phyloP scores from a whole-genome alignment of 495 filamentous ascomycete genomes.

The Penicillium pulvis region DNA sequence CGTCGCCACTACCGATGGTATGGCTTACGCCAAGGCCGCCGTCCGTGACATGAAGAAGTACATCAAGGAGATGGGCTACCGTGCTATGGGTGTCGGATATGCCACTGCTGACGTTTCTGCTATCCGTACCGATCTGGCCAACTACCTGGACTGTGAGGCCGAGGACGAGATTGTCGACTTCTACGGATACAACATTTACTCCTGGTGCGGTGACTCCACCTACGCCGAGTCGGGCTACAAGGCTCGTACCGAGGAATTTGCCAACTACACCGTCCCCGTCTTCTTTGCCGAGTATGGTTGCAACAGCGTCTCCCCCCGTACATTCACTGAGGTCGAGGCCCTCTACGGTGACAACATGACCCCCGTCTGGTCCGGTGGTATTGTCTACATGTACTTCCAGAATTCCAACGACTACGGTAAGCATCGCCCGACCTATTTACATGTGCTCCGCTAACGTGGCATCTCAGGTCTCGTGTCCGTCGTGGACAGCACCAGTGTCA shows the following conservation, averaged over 20 bases:
- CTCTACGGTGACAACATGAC: slow-evolving; percentile 83
- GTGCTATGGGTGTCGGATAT: slow-evolving; percentile 86
- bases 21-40: slow-evolving; percentile 93
- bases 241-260: slow-evolving; percentile 77
- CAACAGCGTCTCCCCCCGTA: slow-evolving; percentile 73
- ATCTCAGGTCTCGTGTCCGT: slow-evolving; percentile 67
- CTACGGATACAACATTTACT: slow-evolving; percentile 99
- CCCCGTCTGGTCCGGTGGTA: slow-evolving; percentile 85
- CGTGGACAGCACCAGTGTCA: slow-evolving; percentile 58
- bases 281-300: slow-evolving; percentile 99
- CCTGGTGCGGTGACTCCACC: slow-evolving; percentile 87
- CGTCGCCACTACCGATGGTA: slow-evolving; percentile 76
- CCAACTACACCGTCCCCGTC: slow-evolving; percentile 82
- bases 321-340: slow-evolving; percentile 83
- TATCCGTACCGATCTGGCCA: slow-evolving; percentile 75
- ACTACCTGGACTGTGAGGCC: slow-evolving; percentile 91
- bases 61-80: slow-evolving; percentile 76
- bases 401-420: slow-evolving; percentile 87
- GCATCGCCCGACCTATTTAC: slow-evolving; percentile 7
- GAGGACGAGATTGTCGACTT: slow-evolving; percentile 74
- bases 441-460: not conserved
- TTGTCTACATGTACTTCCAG: slow-evolving; percentile 97
- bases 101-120: slow-evolving; percentile 86
- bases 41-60: slow-evolving; percentile 94
- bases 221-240: slow-evolving; percentile 76